These are phyloP conservation scores for Ophiostoma sp. DNA, from an alignment of 2,329 filamentous ascomycete genomes.

Conservation along the genomic window DNA sequence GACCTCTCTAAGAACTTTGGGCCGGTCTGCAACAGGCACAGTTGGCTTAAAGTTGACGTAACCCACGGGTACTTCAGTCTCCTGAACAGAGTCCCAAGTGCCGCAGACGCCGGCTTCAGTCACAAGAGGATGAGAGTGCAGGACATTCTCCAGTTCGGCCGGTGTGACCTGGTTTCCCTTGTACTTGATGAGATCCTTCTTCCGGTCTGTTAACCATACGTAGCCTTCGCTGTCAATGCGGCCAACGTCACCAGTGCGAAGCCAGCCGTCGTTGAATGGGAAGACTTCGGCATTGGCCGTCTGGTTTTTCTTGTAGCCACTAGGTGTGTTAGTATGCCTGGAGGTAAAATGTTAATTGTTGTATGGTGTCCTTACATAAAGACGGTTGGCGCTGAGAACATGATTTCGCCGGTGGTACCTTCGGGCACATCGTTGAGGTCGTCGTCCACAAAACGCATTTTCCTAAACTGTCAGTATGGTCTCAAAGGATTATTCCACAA, in stretches of 20 bases:
- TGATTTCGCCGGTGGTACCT: background rate
- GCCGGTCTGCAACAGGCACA: background rate
- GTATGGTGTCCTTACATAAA: background rate
- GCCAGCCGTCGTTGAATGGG: conserved; percentile 4
- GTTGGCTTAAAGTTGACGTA: conserved; percentile 16
- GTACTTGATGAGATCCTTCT: conserved; percentile 24
- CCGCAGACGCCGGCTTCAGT: conserved; percentile 20
- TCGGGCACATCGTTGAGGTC: conserved; percentile 9
- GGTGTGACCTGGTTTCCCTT: conserved; percentile 23
- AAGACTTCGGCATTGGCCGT: conserved; percentile 9
- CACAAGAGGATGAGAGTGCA: conserved; percentile 9
- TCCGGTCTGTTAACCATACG: conserved; percentile 21
- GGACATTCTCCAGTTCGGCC: conserved; percentile 17
- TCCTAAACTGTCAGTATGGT: too few species aligned
- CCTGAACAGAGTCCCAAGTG: background rate
- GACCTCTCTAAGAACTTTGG: background rate
- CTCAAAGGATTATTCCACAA: too few species aligned
- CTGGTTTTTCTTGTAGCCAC: conserved; percentile 19
- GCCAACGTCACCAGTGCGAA: conserved; percentile 16
- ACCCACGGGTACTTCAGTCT: conserved; percentile 19
- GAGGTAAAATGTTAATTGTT: background rate
- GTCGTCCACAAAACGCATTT: conserved; percentile 15
- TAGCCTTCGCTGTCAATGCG: conserved; percentile 18
- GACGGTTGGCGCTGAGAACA: conserved; percentile 5
- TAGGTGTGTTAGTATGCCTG: background rate